Conservation (phyloP, 129 eudicot genomes). For the Artemisia argyi region DNA sequence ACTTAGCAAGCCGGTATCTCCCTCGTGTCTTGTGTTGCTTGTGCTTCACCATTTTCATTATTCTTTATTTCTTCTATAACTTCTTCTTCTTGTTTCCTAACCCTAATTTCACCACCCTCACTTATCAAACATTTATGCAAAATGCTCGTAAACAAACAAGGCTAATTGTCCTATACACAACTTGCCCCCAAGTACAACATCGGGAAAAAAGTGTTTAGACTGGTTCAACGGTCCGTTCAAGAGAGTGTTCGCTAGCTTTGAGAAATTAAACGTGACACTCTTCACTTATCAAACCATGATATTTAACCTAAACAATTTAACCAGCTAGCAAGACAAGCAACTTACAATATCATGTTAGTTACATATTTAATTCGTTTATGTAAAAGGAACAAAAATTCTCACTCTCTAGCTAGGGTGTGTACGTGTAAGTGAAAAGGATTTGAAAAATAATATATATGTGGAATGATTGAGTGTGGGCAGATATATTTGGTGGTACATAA, state of each 20-base stretch:
- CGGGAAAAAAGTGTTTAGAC: no score
- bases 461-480: slow-evolving; percentile 36
- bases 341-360: no score
- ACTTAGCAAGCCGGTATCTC: slow-evolving; percentile 41
- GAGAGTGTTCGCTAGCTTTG: no score
- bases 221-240: no score
- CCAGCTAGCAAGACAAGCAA: no score
- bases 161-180: neutral
- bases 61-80: neutral
- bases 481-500: slow-evolving; percentile 27
- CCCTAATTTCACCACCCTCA: neutral
- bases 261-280: no score
- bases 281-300: no score
- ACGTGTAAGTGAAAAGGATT: neutral
- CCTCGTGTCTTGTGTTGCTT: slow-evolving; percentile 42
- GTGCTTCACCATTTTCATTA: slow-evolving; percentile 12
- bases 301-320: no score
- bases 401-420: neutral
- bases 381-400: slow-evolving; percentile 14
- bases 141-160: no score
- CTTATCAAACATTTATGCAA: neutral
- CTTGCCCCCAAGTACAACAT: neutral
- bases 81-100: neutral
- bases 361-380: no score
- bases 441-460: slow-evolving; percentile 3